A percentile compares a stretch with the other conserved stretches of the same genome.
These are phyloP conservation scores for Chaetomiaceae sp. DNA, from an alignment of 2,329 filamentous ascomycete genomes.

Conservation along the genomic window DNA sequence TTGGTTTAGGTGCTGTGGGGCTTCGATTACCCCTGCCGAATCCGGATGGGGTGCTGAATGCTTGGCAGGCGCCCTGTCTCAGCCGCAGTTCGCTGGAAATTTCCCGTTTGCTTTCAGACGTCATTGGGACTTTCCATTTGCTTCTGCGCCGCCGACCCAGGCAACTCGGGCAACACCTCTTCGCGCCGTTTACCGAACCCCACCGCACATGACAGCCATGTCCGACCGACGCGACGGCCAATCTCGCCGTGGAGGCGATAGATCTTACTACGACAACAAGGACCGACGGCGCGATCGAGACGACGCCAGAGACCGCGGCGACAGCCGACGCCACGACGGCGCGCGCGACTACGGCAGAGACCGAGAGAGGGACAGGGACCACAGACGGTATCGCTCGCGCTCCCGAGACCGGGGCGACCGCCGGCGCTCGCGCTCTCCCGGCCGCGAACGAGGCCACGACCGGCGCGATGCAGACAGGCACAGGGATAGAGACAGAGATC, in stretches of 20 bases:
- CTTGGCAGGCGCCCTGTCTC: conserved; percentile 8
- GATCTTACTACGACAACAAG: conserved; percentile 15
- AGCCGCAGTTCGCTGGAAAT: conserved; percentile 15
- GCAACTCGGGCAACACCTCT: no score
- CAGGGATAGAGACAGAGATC: neutral
- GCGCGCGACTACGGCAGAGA: conserved; percentile 23
- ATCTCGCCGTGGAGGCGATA: conserved; percentile 18
- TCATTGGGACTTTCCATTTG: conserved; percentile 3
- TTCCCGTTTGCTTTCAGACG: conserved; percentile 15
- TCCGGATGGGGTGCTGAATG: no score
- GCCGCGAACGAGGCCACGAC: conserved; percentile 22
- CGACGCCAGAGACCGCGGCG: conserved; percentile 10
- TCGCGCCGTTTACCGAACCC: neutral
- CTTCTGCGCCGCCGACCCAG: no score
- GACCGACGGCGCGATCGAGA: conserved; percentile 19
- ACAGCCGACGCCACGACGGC: neutral
- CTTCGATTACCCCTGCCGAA: no score
- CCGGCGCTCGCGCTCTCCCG: conserved; percentile 22
- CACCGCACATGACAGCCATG: conserved; percentile 6
- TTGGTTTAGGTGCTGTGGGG: no score
- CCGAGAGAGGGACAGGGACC: conserved; percentile 24
- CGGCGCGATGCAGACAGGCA: conserved; percentile 16
- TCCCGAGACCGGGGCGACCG: conserved; percentile 14
- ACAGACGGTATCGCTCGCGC: conserved; percentile 17
- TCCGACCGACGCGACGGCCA: conserved; percentile 18